Conservation (phyloP, 192 early-diverging fungal genomes). For the Podila clonocystis region DNA sequence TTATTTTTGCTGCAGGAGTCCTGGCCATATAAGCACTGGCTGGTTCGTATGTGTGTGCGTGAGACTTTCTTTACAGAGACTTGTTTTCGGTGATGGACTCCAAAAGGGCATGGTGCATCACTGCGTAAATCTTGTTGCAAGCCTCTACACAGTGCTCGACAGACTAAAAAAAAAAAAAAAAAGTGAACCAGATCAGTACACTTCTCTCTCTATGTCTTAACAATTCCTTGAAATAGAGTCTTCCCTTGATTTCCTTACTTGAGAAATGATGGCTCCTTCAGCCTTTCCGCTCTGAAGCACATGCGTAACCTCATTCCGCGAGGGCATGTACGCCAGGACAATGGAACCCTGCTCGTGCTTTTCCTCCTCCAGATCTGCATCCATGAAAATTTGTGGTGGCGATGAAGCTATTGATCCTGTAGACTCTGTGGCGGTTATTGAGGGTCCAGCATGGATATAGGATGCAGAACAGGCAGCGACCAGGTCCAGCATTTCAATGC, state of each 20-base stretch:
- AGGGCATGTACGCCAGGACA: constrained; percentile 84
- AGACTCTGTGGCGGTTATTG: constrained; percentile 13
- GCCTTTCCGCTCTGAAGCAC: constrained; percentile 78
- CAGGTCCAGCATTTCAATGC: constrained; percentile 87
- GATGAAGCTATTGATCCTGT: neutral
- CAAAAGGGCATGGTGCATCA: constrained; percentile 70
- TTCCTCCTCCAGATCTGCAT: constrained; percentile 69
- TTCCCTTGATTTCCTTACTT: constrained; percentile 64
- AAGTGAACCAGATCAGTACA: neutral
- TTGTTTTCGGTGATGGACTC: constrained; percentile 54
- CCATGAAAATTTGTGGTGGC: constrained; percentile 61
- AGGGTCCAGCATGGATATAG: constrained; percentile 23
- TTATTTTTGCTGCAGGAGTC: no score
- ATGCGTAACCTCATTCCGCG: constrained; percentile 81
- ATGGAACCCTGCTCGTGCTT: constrained; percentile 64
- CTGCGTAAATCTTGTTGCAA: constrained; percentile 76
- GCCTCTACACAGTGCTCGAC: constrained; percentile 81
- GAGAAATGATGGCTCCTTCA: constrained; percentile 51
- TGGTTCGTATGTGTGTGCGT: neutral
- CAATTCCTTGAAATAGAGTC: no score
- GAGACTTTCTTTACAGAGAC: neutral
- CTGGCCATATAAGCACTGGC: neutral
- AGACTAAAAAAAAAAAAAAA: constrained; percentile 52
- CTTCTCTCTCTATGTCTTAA: no score
- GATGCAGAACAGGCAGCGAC: constrained; percentile 77